Percentiles rank a stretch among this genome's conserved stretches.
Evolutionary conservation across 495 filamentous ascomycete species (phyloP).

Genomic region (Tuber magnatum): DNA sequence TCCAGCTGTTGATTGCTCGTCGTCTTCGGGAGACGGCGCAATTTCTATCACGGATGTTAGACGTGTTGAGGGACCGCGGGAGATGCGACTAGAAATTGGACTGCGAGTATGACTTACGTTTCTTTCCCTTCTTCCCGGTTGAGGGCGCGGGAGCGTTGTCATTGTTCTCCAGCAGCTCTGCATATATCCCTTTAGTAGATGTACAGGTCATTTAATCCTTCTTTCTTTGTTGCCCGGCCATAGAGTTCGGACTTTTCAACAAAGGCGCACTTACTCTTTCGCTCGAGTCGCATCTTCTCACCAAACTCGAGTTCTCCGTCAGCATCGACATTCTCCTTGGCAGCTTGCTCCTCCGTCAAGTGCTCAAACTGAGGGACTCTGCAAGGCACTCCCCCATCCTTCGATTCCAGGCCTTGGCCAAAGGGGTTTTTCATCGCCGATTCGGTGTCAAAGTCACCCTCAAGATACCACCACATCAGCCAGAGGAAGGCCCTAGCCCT

Average conservation of each 20-base stretch:
- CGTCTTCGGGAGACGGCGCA: conserved; percentile 37
- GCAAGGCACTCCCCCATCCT: conserved; percentile 56
- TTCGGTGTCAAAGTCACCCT: conserved; percentile 82
- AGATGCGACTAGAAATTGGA: conserved; percentile 5
- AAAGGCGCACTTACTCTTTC: conserved; percentile 59
- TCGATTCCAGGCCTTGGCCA: conserved; percentile 63
- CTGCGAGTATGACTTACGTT: conserved; percentile 25
- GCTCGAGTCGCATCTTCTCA: conserved; percentile 70
- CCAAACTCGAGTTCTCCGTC: conserved; percentile 80
- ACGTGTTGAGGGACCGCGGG: conserved; percentile 10
- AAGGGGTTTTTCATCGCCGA: conserved; percentile 83
- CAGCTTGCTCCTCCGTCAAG: conserved; percentile 69
- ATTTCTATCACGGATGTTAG: conserved; percentile 25
- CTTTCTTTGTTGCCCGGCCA: conserved; percentile 43
- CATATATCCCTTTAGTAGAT: conserved; percentile 43
- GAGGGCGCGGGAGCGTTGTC: conserved; percentile 52
- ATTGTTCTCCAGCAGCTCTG: conserved; percentile 52
- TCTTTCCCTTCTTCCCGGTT: conserved; percentile 42
- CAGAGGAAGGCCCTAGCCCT: conserved; percentile 87
- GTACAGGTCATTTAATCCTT: conserved; percentile 4
- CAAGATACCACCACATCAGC: conserved; percentile 99
- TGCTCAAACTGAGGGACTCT: conserved; percentile 76
- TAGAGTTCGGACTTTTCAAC: conserved; percentile 43
- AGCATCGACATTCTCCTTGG: conserved; percentile 82
- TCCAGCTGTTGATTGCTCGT: conserved; percentile 34